Evolutionary conservation across 2,329 filamentous ascomycete species (phyloP).

Genomic region (Zasmidium citrigriseum): DNA sequence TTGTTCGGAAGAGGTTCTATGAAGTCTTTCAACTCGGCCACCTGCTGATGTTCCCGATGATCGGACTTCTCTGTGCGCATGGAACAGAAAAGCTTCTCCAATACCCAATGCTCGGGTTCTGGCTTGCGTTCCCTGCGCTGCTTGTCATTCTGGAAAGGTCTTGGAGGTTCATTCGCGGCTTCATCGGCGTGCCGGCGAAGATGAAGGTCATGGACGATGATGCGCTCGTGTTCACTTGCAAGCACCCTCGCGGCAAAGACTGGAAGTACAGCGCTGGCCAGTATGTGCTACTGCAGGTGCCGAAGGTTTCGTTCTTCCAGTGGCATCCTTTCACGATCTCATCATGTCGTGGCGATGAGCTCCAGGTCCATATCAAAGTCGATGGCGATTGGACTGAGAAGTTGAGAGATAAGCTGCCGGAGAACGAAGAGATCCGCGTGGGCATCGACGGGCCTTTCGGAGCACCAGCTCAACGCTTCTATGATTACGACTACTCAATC

Average conservation of each 20-base stretch:
- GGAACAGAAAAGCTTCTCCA: slow-evolving; percentile 55
- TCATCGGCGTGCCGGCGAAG: slow-evolving; percentile 51
- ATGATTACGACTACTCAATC: slow-evolving; percentile 58
- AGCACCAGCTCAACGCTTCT: slow-evolving; percentile 60
- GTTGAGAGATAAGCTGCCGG: slow-evolving; percentile 47
- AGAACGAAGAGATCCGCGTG: slow-evolving; percentile 47
- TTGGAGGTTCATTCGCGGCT: slow-evolving; percentile 49
- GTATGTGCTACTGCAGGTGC: slow-evolving; percentile 60
- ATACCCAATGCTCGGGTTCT: slow-evolving; percentile 59
- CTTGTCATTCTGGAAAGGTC: slow-evolving; percentile 53
- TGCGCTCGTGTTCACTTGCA: slow-evolving; percentile 53
- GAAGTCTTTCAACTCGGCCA: slow-evolving; percentile 61
- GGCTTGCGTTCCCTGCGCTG: slow-evolving; percentile 55
- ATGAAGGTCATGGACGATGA: slow-evolving; percentile 54
- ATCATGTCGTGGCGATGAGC: slow-evolving; percentile 52
- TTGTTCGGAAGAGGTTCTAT: slow-evolving; percentile 54
- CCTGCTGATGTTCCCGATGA: slow-evolving; percentile 60
- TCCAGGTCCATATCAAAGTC: slow-evolving; percentile 61
- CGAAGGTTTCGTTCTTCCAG: slow-evolving; percentile 54
- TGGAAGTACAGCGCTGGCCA: slow-evolving; percentile 60
- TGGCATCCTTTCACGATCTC: slow-evolving; percentile 64
- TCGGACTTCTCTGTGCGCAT: slow-evolving; percentile 58
- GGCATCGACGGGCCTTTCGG: slow-evolving; percentile 61
- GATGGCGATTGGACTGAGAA: slow-evolving; percentile 58
- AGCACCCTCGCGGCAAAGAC: slow-evolving; percentile 50